Conservation (phyloP, 73 alveolate genomes). For the Tetrahymena borealis region DNA sequence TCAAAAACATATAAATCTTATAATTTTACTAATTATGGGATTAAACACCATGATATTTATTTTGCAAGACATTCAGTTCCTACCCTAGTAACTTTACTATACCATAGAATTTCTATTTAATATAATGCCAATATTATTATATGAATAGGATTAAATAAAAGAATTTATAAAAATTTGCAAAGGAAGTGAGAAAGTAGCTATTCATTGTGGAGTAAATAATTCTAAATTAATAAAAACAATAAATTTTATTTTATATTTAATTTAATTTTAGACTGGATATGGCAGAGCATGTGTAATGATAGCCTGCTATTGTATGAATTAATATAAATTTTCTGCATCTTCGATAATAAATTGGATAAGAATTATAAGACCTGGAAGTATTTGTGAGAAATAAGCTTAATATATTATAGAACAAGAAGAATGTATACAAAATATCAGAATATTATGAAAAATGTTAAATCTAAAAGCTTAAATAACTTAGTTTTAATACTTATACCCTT, state of each 20-base stretch:
- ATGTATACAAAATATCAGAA: background rate
- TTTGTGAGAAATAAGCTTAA: background rate
- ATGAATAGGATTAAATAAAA: background rate
- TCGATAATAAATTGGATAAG: background rate
- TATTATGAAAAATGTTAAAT: too few relatives aligned
- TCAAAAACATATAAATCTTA: background rate
- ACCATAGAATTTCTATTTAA: background rate
- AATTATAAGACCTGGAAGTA: background rate
- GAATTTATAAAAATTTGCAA: background rate
- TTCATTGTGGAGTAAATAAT: background rate
- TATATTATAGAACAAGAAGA: background rate
- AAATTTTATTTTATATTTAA: background rate
- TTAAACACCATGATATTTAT: background rate
- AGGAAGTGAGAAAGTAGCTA: background rate
- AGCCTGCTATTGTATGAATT: background rate
- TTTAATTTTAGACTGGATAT: background rate
- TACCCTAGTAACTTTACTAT: background rate
- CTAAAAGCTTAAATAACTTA: too few relatives aligned
- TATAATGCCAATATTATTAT: background rate
- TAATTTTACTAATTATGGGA: background rate
- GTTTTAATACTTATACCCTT: too few relatives aligned
- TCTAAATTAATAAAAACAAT: background rate
- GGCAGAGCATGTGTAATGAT: background rate
- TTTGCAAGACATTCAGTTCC: background rate
- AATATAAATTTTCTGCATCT: background rate